These are phyloP conservation scores for Udeniomyces megalosporus DNA, from an alignment of 768 basidiomycete species.

Conservation along the genomic window DNA sequence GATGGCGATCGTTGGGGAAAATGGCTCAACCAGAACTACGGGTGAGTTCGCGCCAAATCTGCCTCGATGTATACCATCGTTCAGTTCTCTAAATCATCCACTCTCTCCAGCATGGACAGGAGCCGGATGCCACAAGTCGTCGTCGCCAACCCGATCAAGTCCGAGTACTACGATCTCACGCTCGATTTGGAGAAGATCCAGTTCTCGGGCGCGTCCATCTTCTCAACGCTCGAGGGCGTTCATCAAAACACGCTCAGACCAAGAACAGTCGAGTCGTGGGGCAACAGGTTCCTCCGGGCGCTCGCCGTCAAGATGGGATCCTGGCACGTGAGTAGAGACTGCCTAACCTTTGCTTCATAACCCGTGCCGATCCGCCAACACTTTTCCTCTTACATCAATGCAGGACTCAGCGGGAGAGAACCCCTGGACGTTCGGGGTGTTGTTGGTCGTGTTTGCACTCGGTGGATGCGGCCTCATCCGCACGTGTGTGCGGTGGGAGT, in stretches of 20 bases:
- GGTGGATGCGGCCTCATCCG: too few species aligned
- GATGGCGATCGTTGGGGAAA: conserved; percentile 65
- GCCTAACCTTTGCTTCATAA: background rate
- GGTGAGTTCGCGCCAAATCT: conserved; percentile 25
- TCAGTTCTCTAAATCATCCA: conserved; percentile 17
- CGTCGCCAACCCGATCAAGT: conserved; percentile 65
- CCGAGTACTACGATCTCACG: conserved; percentile 64
- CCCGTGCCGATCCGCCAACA: too few species aligned
- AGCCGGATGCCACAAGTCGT: conserved; percentile 37
- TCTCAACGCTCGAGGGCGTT: conserved; percentile 54
- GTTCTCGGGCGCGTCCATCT: conserved; percentile 44
- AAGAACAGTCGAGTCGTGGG: conserved; percentile 26
- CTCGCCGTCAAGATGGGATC: conserved; percentile 1
- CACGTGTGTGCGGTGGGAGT: too few species aligned
- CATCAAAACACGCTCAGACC: conserved; percentile 37
- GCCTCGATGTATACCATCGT: background rate
- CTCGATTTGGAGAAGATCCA: conserved; percentile 40
- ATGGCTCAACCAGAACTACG: conserved; percentile 89
- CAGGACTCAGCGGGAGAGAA: too few species aligned
- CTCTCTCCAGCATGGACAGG: conserved; percentile 23
- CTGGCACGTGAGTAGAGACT: conserved; percentile 14
- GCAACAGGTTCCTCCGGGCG: conserved; percentile 2
- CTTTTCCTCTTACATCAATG: too few species aligned
- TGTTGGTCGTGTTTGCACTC: too few species aligned
- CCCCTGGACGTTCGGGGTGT: too few species aligned